phyloP scores from a whole-genome alignment of 1,284 basidiomycete species.

The Cryptococcus neoformans region DNA sequence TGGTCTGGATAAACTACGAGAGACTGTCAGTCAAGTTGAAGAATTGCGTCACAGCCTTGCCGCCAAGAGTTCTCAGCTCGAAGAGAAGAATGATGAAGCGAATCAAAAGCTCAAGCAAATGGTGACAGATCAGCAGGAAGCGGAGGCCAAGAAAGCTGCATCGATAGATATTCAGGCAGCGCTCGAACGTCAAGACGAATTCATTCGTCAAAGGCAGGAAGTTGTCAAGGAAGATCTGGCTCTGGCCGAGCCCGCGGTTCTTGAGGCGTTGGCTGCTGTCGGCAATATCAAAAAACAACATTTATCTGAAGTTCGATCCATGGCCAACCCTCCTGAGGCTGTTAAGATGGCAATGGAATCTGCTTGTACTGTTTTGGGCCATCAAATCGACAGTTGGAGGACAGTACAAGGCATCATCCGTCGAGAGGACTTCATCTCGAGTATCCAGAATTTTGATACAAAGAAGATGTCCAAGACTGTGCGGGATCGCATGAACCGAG shows the following conservation, averaged over 20 bases:
- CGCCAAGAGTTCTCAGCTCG: slow-evolving; percentile 86
- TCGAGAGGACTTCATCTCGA: slow-evolving; percentile 94
- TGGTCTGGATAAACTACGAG: slow-evolving; percentile 93
- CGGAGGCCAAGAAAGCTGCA: slow-evolving; percentile 95
- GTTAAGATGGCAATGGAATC: slow-evolving; percentile 99
- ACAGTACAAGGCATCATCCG: slow-evolving; percentile 95
- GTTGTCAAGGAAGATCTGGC: slow-evolving; percentile 95
- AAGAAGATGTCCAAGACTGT: slow-evolving; percentile 85
- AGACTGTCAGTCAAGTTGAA: slow-evolving; percentile 94
- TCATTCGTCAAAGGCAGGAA: slow-evolving; percentile 81
- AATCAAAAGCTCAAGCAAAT: slow-evolving; percentile 97
- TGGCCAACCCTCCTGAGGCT: slow-evolving; percentile 97
- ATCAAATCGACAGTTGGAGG: slow-evolving; percentile 91
- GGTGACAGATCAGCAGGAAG: slow-evolving; percentile 98
- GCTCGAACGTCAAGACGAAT: slow-evolving; percentile 82
- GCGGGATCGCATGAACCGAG: slow-evolving; percentile 88
- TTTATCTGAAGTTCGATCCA: slow-evolving; percentile 93
- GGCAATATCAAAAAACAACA: slow-evolving; percentile 97
- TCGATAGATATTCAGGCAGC: slow-evolving; percentile 95
- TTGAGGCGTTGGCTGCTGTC: slow-evolving; percentile 92
- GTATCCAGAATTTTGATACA: slow-evolving; percentile 97
- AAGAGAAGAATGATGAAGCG: slow-evolving; percentile 90
- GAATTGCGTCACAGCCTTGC: slow-evolving; percentile 94
- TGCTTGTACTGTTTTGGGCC: slow-evolving; percentile 94
- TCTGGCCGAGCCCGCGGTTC: slow-evolving; percentile 94